Conservation (phyloP, 148 eudicot species). For the Rhododendron kiyosumense region DNA sequence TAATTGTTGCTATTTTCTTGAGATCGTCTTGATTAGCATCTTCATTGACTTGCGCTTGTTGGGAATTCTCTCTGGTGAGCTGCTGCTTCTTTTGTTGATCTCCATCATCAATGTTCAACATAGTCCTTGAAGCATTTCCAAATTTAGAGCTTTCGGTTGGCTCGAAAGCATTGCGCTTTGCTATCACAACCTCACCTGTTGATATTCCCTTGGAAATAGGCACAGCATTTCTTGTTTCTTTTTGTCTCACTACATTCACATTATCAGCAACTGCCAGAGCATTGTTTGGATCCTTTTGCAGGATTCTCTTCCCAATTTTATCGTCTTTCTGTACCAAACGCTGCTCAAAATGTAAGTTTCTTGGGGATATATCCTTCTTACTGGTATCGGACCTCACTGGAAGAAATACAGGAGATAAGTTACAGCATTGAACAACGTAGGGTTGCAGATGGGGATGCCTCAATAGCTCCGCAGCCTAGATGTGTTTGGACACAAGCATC, state of each 20-base stretch:
- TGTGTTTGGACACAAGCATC: background rate
- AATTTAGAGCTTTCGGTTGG: background rate
- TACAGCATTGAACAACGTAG: constrained; percentile 60
- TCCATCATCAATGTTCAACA: background rate
- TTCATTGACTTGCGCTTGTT: background rate
- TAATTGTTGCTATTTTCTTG: background rate
- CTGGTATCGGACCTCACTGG: constrained; percentile 64
- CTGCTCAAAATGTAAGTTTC: constrained; percentile 5
- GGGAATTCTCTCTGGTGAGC: constrained; percentile 4
- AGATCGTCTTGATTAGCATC: constrained; percentile 6
- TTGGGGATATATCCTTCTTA: constrained; percentile 47
- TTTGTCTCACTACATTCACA: background rate
- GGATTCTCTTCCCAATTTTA: constrained; percentile 17
- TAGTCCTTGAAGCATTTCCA: background rate
- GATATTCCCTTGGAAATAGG: constrained; percentile 35
- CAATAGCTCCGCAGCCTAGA: constrained; percentile 85
- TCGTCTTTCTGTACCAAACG: constrained; percentile 11
- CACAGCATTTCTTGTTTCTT: constrained; percentile 14
- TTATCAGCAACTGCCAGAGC: constrained; percentile 14
- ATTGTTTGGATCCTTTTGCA: constrained; percentile 6
- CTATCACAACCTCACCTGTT: constrained; percentile 12
- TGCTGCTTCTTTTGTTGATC: constrained; percentile 15
- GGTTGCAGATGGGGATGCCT: constrained; percentile 91
- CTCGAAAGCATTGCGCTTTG: background rate
- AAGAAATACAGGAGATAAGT: constrained; percentile 72